Percentiles rank a stretch among this genome's conserved stretches.
These are phyloP conservation scores for Beta macrorhiza DNA, from an alignment of 179 eudicot species.

Conservation along the genomic window DNA sequence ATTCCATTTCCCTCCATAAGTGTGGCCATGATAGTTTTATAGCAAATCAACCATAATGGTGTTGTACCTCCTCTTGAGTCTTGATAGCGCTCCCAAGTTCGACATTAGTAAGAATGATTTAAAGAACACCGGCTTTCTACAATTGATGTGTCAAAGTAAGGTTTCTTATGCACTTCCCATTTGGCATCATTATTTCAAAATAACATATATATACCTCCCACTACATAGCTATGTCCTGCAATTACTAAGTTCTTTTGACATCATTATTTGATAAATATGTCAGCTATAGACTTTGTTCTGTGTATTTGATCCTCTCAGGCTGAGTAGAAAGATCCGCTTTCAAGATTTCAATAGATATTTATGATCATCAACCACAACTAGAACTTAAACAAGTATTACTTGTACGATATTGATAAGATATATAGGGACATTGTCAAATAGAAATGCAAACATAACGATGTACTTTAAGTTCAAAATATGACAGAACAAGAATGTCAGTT, in stretches of 20 bases:
- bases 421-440: neutral
- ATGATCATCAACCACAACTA: neutral
- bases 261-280: neutral
- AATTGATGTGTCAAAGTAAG: too few species aligned
- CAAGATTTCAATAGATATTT: neutral
- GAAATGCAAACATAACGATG: neutral
- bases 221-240: neutral
- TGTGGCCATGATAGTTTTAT: too few species aligned
- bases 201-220: neutral
- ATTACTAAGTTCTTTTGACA: neutral
- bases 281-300: neutral
- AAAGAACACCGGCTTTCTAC: too few species aligned
- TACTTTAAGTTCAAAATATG: neutral
- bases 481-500: neutral
- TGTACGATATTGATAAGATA: neutral
- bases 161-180: too few species aligned
- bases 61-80: too few species aligned
- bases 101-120: too few species aligned
- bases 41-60: too few species aligned
- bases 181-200: neutral
- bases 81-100: too few species aligned
- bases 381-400: neutral
- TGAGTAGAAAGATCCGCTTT: neutral
- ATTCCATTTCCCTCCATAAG: too few species aligned
- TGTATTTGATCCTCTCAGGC: neutral